Conservation (phyloP, 2,329 filamentous ascomycete species). For the Chaetomiaceae sp. region DNA sequence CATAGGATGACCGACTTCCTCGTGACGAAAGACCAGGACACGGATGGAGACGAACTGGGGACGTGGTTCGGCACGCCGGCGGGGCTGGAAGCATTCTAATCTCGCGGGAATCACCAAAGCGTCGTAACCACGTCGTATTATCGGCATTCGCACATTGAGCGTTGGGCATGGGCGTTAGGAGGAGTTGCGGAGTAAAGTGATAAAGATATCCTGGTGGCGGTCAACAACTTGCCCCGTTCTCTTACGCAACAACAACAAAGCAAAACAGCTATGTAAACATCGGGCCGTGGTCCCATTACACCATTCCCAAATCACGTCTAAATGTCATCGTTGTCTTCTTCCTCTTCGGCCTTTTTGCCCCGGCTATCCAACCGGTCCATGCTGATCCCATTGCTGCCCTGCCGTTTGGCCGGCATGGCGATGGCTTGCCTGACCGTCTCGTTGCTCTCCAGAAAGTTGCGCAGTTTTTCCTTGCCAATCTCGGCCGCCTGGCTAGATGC, state of each 20-base stretch:
- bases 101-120: too few relatives aligned
- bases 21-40: constrained; percentile 37
- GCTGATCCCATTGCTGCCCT: constrained; percentile 47
- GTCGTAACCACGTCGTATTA: too few relatives aligned
- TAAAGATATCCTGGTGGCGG: constrained; percentile 16
- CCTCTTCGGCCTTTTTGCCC: constrained; percentile 48
- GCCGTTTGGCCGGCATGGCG: constrained; percentile 58
- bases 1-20: constrained; percentile 76
- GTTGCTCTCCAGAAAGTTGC: constrained; percentile 84
- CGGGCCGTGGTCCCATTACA: neutral
- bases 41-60: constrained; percentile 61
- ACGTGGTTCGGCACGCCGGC: constrained; percentile 78
- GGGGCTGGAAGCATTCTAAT: constrained; percentile 64
- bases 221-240: neutral
- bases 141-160: constrained; percentile 16
- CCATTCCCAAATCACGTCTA: constrained; percentile 30
- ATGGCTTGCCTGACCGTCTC: constrained; percentile 81
- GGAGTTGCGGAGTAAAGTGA: constrained; percentile 6
- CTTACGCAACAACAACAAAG: constrained; percentile 4
- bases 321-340: constrained; percentile 53
- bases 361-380: constrained; percentile 58
- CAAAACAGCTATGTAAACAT: constrained; percentile 11
- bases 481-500: constrained; percentile 81
- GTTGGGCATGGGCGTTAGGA: neutral
- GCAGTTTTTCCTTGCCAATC: constrained; percentile 84